Evolutionary conservation across 2,329 filamentous ascomycete genomes (phyloP), one percentile per base, ranked within the genome.

Genomic region (Talaromyces sp.): DNA sequence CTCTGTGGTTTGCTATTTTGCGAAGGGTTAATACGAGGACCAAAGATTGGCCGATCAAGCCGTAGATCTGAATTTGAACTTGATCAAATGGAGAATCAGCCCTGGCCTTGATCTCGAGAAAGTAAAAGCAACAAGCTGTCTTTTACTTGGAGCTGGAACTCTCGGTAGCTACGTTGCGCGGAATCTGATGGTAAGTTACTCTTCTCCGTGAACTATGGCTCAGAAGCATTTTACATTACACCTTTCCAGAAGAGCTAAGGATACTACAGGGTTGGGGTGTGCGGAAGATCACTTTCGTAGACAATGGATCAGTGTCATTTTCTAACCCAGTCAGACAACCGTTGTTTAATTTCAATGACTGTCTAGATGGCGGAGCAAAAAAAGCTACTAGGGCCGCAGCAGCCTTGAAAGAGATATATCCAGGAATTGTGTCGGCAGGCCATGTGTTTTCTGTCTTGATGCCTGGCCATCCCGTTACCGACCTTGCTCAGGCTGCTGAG

Each of bases 81-180:
- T 99, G 63, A 99, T 99, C 88, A 99, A 97, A 79, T 99, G 95
- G 95, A 88, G 95, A 42, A 92, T 99, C 70, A 91, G 92, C 7
- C 95, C 95, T 0, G 88, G 88, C 58, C 84, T 99, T 44, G 85
- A 98, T 72, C 84, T 99, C 9, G 92, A 97, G 33, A 85, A 85
- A 33, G 93, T 98, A 73, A 97, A 96, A 72, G 85, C 88, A 63
- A 93, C 92, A 3, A 96, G 88, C 72, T 99, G 95, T 72, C 83
- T 99, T 16, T 80, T 99, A 2, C 85, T 99, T 1, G 95, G 95
- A 4, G 92, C 95, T 0, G 95, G 95, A 14, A 99, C 95, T 0
- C 82, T 99, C 1, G 95, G 95, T 8, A 93, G 92, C 65, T 98
- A 98, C 72, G 93, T 99, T 21, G 92, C 93, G 11, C 85, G 95